Percentiles rank a stretch among this genome's conserved stretches.
phyloP scores from a whole-genome alignment of 345 rosid genomes.

The Pistacia atlantica region DNA sequence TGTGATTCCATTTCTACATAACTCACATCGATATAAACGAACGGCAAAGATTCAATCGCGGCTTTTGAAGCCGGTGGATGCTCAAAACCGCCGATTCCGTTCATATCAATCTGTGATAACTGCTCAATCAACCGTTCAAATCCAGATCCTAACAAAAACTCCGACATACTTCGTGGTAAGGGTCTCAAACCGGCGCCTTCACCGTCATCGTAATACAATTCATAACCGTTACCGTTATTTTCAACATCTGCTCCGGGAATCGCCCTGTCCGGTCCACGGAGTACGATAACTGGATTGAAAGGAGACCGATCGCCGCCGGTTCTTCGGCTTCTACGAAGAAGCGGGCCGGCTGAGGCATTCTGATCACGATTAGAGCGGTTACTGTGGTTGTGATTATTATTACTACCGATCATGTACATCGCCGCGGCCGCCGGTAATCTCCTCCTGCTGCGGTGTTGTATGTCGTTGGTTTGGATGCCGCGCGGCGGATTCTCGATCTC shows the following conservation, averaged over 20 bases:
- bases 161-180: constrained; percentile 77
- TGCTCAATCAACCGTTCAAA: constrained; percentile 81
- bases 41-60: constrained; percentile 82
- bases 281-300: constrained; percentile 78
- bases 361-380: constrained; percentile 6
- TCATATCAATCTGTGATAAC: constrained; percentile 77
- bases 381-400: background rate
- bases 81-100: constrained; percentile 50
- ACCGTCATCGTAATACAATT: constrained; percentile 88
- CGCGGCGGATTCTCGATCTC: constrained; percentile 51
- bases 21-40: constrained; percentile 42
- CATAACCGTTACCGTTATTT: constrained; percentile 41
- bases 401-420: constrained; percentile 42
- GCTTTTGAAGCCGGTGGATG: constrained; percentile 87
- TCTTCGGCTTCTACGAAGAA: constrained; percentile 41
- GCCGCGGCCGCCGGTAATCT: constrained; percentile 44
- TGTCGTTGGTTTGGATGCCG: constrained; percentile 35
- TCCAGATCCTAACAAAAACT: constrained; percentile 85
- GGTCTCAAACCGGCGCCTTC: constrained; percentile 79
- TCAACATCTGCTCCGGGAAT: constrained; percentile 21
- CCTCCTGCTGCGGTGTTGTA: constrained; percentile 26
- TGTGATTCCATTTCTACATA: constrained; percentile 55
- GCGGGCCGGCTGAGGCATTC: constrained; percentile 16
- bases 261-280: constrained; percentile 54
- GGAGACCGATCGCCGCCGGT: constrained; percentile 65